Evolutionary conservation across 2,329 filamentous ascomycete species (phyloP).

Genomic region (Exophiala aquamarina): DNA sequence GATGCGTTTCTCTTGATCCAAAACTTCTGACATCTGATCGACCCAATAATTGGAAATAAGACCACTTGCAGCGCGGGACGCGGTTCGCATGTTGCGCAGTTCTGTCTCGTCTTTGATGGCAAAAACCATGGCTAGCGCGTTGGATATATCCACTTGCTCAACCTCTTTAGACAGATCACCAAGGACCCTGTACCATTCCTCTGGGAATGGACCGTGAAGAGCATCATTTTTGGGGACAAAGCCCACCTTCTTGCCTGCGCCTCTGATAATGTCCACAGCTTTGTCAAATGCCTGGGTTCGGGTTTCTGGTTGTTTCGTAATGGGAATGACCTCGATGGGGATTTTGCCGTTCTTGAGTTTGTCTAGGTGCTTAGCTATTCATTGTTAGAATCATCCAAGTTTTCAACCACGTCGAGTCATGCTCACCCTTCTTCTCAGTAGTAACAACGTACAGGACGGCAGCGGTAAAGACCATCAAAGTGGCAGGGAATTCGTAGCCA

Average conservation of each 20-base stretch:
- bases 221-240: slow-evolving; percentile 75
- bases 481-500: slow-evolving; percentile 97
- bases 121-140: slow-evolving; percentile 81
- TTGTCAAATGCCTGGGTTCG: slow-evolving; percentile 89
- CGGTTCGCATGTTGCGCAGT: slow-evolving; percentile 89
- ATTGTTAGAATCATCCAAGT: too few species aligned
- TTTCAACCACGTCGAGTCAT: too few species aligned
- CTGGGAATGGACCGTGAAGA: slow-evolving; percentile 83
- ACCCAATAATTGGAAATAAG: slow-evolving; percentile 96
- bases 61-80: slow-evolving; percentile 89
- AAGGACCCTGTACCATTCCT: slow-evolving; percentile 91
- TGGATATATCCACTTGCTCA: slow-evolving; percentile 82
- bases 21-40: slow-evolving; percentile 94
- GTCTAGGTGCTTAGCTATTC: slow-evolving; percentile 83
- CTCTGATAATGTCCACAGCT: slow-evolving; percentile 82
- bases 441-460: slow-evolving; percentile 91
- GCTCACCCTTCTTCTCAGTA: slow-evolving; percentile 92
- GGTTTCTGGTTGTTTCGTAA: slow-evolving; percentile 85
- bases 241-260: slow-evolving; percentile 87
- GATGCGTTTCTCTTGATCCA: slow-evolving; percentile 96
- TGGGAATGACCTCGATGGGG: slow-evolving; percentile 85
- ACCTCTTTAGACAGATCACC: slow-evolving; percentile 76
- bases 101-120: slow-evolving; percentile 94
- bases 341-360: slow-evolving; percentile 89
- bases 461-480: slow-evolving; percentile 85